These are phyloP conservation scores for Bocquillonia castaneifolia DNA, from an alignment of 441 rosid species.

Conservation along the genomic window DNA sequence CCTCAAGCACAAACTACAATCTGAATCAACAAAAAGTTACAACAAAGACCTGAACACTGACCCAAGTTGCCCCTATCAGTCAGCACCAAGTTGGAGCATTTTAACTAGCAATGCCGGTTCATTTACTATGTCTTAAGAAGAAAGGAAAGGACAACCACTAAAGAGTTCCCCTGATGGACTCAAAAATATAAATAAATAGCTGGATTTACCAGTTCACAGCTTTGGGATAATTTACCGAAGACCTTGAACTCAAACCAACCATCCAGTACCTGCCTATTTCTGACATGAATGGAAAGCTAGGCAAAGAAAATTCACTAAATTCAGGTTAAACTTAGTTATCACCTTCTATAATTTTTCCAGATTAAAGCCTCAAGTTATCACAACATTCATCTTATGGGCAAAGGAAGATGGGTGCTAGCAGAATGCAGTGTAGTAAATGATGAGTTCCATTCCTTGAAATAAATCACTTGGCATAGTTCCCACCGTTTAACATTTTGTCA, in stretches of 20 bases:
- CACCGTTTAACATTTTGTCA: slow-evolving; percentile 1
- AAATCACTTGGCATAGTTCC: background rate
- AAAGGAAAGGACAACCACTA: background rate
- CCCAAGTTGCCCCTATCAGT: background rate
- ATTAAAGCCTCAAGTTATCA: background rate
- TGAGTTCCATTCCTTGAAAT: background rate
- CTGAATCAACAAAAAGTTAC: background rate
- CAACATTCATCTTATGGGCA: background rate
- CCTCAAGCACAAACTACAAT: background rate
- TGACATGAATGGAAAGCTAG: background rate
- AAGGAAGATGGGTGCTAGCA: background rate
- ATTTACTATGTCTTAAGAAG: background rate
- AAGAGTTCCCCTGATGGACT: background rate
- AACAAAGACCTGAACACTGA: background rate
- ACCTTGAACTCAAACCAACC: background rate
- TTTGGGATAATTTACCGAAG: background rate
- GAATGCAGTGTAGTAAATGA: background rate
- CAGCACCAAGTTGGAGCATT: background rate
- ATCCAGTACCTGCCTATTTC: background rate
- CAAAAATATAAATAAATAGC: background rate
- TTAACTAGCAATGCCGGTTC: background rate
- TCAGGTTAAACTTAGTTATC: background rate
- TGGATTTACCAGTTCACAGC: background rate
- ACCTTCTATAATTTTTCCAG: too few species aligned
- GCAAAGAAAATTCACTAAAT: background rate